phyloP scores from a whole-genome alignment of 2,329 filamentous ascomycete genomes.

The Diaporthe vaccinii region DNA sequence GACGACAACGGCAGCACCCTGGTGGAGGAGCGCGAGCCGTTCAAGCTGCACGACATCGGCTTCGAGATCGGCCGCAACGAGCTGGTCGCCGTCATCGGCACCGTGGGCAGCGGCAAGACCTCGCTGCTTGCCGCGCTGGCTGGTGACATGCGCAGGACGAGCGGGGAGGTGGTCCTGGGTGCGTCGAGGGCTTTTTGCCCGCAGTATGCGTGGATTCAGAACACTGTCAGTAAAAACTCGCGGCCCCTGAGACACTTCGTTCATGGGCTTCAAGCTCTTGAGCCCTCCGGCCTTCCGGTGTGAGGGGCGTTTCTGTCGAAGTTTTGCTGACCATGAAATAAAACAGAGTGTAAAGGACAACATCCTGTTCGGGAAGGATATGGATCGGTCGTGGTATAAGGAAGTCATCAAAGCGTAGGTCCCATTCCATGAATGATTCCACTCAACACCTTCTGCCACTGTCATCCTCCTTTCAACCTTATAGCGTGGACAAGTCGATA shows the following conservation, averaged over 20 bases:
- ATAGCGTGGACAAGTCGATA: neutral
- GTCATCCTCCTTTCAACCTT: neutral
- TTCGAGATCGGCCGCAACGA: slow-evolving; percentile 80
- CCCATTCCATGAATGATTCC: neutral
- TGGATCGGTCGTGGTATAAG: slow-evolving; percentile 83
- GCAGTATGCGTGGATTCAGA: slow-evolving; percentile 98
- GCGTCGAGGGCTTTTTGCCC: slow-evolving; percentile 91
- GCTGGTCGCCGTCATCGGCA: slow-evolving; percentile 86
- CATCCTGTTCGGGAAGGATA: slow-evolving; percentile 87
- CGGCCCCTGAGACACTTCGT: neutral
- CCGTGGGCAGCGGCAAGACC: slow-evolving; percentile 91
- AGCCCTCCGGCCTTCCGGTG: neutral
- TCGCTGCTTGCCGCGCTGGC: slow-evolving; percentile 90
- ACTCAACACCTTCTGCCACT: neutral
- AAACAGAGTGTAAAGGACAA: slow-evolving; percentile 80
- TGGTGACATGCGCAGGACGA: slow-evolving; percentile 91
- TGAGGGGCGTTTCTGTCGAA: neutral
- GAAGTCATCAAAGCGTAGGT: slow-evolving; percentile 79
- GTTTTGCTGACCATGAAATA: neutral
- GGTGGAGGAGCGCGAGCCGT: slow-evolving; percentile 72
- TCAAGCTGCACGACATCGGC: slow-evolving; percentile 78
- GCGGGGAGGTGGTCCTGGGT: slow-evolving; percentile 80
- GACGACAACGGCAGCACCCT: slow-evolving; percentile 66
- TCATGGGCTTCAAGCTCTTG: neutral
- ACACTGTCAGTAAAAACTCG: slow-evolving; percentile 60